Evolutionary conservation across 805 yeast genomes (phyloP), one percentile per base, ranked within the genome.

Genomic region (Starmerella lactis-condensi): DNA sequence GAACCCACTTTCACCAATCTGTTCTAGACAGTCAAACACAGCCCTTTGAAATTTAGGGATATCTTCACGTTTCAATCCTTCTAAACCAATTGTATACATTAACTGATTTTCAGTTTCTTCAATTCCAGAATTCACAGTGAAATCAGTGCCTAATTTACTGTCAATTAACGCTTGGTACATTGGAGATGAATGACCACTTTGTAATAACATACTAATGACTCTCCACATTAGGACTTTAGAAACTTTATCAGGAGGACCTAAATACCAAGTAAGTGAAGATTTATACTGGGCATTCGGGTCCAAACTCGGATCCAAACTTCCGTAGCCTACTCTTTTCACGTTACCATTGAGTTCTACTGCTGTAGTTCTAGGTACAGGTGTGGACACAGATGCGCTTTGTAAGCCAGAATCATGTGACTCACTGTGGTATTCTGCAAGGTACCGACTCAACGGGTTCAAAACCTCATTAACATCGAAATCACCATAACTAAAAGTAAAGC

Each of bases 181-280:
- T 5, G 92, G 85, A 5, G 96, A 75, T 9, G 89, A 75, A 47
- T 85, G 96, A 2, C 96, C 96, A 48, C 79, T 93, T 41, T 74
- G 67, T 21, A 89, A 58, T 31, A 89, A 57, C 16, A 72, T 66
- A 14, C 77, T 68, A 29, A 82, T 55, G 7, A 82, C 57, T 35
- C 72, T 74, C 62, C 82, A 60, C 27, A 75, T 62, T 50, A 83
- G 76, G 0, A 81, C 59, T 32, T 71, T 74, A 45, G 76, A 75
- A 7, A 64, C 61, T 43, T 75, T 73, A 8, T 60, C 48, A 3
- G 94, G 79, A 12, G 64, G 55, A 6, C 93, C 93, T 39, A 77
- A 68, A 39, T 68, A 61, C 96, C 96, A 89, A 1, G 96, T 81
- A 37, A 89, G 50, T 0, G 94, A 81, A 1, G 76, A 58, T 50